Percentiles rank a stretch among this genome's conserved stretches.
phyloP scores from a whole-genome alignment of 805 yeast genomes.

The Candida incommunis region DNA sequence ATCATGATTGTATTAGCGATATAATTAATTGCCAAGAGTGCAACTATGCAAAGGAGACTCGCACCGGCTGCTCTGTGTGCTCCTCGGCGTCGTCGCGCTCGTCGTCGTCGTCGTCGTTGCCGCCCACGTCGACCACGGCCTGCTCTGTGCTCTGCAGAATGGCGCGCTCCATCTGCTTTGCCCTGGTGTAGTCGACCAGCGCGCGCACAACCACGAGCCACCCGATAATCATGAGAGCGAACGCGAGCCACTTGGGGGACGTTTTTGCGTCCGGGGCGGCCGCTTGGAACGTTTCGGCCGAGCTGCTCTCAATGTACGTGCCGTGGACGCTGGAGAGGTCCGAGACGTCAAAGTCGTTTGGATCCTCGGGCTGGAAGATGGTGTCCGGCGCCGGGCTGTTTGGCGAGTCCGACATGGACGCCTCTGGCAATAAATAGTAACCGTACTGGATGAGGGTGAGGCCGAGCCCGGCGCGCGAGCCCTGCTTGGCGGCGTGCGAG shows the following conservation, averaged over 20 bases:
- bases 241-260: conserved; percentile 33
- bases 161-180: conserved; percentile 59
- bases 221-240: conserved; percentile 55
- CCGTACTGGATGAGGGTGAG: conserved; percentile 66
- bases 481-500: conserved; percentile 93
- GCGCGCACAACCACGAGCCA: conserved; percentile 50
- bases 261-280: conserved; percentile 5
- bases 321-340: conserved; percentile 10
- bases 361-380: conserved; percentile 37
- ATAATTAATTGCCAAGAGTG: too few species aligned
- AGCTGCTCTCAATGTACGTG: conserved; percentile 9
- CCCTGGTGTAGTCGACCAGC: conserved; percentile 54
- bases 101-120: too few species aligned
- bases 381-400: conserved; percentile 17
- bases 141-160: conserved; percentile 24
- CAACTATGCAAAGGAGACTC: too few species aligned
- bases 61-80: too few species aligned
- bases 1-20: too few species aligned
- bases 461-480: conserved; percentile 87
- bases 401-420: conserved; percentile 14
- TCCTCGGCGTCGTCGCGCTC: too few species aligned
- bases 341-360: conserved; percentile 37
- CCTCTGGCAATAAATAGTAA: conserved; percentile 37
- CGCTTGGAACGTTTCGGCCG: conserved; percentile 9
- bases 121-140: neutral